These are phyloP conservation scores for Venturia oleaginea DNA, from an alignment of 2,329 filamentous ascomycete genomes.

Conservation along the genomic window DNA sequence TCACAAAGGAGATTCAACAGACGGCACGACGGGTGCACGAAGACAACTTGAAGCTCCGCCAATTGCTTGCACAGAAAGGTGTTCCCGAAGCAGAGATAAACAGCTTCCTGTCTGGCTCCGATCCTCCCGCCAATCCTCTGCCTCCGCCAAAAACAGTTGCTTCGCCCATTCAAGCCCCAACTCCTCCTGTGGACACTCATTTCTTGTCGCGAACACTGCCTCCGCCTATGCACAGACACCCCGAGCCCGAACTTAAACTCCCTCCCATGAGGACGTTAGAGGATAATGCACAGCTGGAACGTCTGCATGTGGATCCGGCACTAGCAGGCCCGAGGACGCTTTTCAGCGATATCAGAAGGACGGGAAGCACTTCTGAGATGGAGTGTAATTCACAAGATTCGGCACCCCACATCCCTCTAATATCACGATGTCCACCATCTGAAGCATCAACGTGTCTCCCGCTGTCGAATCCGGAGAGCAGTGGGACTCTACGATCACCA, in stretches of 20 bases:
- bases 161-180: background rate
- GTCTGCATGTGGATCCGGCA: background rate
- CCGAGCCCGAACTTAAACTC: background rate
- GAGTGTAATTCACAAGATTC: constrained; percentile 3
- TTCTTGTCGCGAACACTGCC: background rate
- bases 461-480: background rate
- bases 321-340: background rate
- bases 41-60: constrained; percentile 40
- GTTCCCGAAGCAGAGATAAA: constrained; percentile 10
- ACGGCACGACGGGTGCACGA: constrained; percentile 42
- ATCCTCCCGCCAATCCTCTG: background rate
- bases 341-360: background rate
- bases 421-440: constrained; percentile 3
- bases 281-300: background rate
- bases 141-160: constrained; percentile 4
- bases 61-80: constrained; percentile 26
- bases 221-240: background rate
- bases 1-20: constrained; percentile 45
- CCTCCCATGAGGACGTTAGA: background rate
- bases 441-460: background rate
- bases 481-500: background rate
- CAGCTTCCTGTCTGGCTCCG: background rate
- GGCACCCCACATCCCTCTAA: constrained; percentile 1
- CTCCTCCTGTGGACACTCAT: background rate
- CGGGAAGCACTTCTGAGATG: background rate